Evolutionary conservation across 1,139 yeast genomes (phyloP), one percentile per base, ranked within the genome.

Genomic region (Suhomyces wounanorum): DNA sequence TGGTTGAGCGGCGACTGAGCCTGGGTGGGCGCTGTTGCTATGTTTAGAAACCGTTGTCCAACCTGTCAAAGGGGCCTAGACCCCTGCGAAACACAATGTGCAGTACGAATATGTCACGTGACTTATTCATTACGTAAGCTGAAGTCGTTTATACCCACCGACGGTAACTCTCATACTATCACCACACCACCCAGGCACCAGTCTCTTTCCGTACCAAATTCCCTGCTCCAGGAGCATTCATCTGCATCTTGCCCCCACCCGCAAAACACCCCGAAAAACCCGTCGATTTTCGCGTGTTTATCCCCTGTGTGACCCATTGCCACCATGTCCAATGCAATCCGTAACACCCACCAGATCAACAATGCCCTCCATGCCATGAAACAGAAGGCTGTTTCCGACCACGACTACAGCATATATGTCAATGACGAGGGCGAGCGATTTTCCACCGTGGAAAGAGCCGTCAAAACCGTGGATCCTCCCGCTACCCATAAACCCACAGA

Each of bases 301-400:
- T 21, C 25, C 25, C 37, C 33, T 18, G 26, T 14, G 10, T n/a
- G 14, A 9, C 23, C 47, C 25, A 4, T n/a, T 31, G 13, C 35
- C 35, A 37, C 44, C 31, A 57, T 57, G 59, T 55, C 60, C 8
- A 48, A 48, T 41, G 54, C 63, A 30, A 47, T 53, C 33, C 59
- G 77, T 52, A 82, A 83, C 60, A 74, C 85, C 4, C 72, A 73
- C 48, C 87, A 85, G 66, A 81, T 85, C 54, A 85, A 85, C 62
- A 89, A 89, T 61, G 96, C 96, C 13, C 73, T 90, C 53, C 77
- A 83, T 52, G 95, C 92, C 36, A 79, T 90, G 60, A 81, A 83
- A 59, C 76, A 78, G 53, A 83, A 84, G 62, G 66, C 70, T 38
- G 57, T 54, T 2, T 58, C 59, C 2, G 55, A 52, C 7, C 64